Evolutionary conservation across 352 stramenopile species (phyloP).

Genomic region (Globisporangium nagaii): DNA sequence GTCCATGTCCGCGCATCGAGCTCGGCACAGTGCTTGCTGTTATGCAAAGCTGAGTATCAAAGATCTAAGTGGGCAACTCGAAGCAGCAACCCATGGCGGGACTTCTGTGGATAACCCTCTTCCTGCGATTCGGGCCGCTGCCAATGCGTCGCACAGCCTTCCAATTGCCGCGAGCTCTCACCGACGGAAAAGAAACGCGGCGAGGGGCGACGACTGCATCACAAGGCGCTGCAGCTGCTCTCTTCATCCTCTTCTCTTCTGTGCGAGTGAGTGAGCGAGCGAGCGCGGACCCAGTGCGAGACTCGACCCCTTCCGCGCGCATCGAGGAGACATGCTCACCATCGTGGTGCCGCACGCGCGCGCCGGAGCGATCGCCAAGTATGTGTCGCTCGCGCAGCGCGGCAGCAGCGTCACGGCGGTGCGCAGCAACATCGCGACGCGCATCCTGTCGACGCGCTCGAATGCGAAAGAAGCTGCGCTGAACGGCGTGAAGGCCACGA

Average conservation of each 20-base stretch:
- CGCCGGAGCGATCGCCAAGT: slow-evolving; percentile 4
- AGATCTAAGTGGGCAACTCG: not conserved
- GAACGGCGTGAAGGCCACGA: slow-evolving; percentile 25
- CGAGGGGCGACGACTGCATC: not conserved
- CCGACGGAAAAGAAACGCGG: slow-evolving; percentile 14
- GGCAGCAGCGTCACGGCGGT: not conserved
- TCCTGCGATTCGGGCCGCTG: not conserved
- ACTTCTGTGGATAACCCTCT: too few species aligned
- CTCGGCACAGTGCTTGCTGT: not conserved
- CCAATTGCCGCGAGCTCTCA: not conserved
- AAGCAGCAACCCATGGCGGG: too few species aligned
- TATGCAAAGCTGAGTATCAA: not conserved
- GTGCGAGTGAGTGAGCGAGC: too few species aligned
- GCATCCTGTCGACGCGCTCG: slow-evolving; percentile 58
- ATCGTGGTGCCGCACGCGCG: slow-evolving; percentile 10
- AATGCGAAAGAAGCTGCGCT: slow-evolving; percentile 33
- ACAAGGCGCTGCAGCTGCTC: not conserved
- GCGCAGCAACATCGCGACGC: slow-evolving; percentile 16
- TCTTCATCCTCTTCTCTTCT: not conserved
- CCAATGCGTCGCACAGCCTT: not conserved
- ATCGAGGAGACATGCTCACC: slow-evolving; percentile 11
- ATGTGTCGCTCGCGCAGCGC: slow-evolving; percentile 1
- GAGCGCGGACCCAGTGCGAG: not conserved
- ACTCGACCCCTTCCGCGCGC: not conserved
- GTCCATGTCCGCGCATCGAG: not conserved